Evolutionary conservation across 2,329 filamentous ascomycete species (phyloP).

Genomic region (Aspergillus aculeatus): DNA sequence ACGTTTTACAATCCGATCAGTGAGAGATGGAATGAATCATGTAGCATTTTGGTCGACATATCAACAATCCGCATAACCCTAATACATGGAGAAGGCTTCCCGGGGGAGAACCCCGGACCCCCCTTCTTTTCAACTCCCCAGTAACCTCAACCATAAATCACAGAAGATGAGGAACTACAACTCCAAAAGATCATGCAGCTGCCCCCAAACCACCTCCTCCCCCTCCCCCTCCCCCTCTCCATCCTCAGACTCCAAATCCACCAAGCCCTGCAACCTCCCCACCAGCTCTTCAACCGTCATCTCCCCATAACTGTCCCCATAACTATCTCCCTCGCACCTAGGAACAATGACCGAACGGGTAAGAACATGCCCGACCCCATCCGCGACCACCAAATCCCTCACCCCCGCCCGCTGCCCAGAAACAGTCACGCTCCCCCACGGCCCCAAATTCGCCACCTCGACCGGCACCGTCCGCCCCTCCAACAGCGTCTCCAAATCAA

Average conservation of each 20-base stretch:
- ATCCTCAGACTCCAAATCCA: slow-evolving; percentile 6
- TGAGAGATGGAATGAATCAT: too few species aligned
- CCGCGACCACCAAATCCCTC: slow-evolving; percentile 68
- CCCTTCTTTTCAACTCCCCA: too few species aligned
- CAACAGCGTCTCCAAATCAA: slow-evolving; percentile 71
- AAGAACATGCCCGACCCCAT: slow-evolving; percentile 76
- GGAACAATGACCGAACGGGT: slow-evolving; percentile 73
- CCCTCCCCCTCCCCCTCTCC: neutral
- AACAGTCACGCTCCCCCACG: slow-evolving; percentile 69
- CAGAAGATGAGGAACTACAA: neutral
- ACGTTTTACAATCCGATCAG: too few species aligned
- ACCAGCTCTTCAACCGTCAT: slow-evolving; percentile 24
- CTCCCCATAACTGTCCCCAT: slow-evolving; percentile 6
- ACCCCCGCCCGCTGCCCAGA: slow-evolving; percentile 69
- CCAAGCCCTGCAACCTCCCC: slow-evolving; percentile 18
- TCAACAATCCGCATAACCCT: too few species aligned
- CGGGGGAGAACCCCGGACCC: too few species aligned
- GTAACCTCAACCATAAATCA: neutral
- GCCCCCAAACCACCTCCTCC: neutral
- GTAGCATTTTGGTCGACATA: too few species aligned
- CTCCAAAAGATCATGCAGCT: neutral
- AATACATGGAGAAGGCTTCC: too few species aligned
- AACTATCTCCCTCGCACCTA: slow-evolving; percentile 52
- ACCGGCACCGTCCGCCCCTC: slow-evolving; percentile 65
- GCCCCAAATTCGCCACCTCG: slow-evolving; percentile 67